These are phyloP conservation scores for Polymyxa betae DNA, from an alignment of 208 protist species.

Conservation along the genomic window DNA sequence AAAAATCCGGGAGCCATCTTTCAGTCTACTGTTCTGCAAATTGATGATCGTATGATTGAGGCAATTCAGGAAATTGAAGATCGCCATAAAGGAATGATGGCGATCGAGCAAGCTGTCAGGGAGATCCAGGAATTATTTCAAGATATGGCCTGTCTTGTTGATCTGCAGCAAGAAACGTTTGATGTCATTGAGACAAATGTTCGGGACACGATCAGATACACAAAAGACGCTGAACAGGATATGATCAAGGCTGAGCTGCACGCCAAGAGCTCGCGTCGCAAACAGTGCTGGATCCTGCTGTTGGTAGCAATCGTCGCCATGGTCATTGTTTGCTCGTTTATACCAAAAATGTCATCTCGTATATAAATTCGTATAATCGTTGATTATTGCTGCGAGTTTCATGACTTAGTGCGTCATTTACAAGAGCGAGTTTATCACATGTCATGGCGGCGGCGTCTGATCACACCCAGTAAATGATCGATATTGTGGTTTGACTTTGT, in stretches of 20 bases:
- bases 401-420: no score
- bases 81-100: constrained; percentile 30
- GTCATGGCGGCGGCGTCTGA: no score
- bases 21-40: not conserved
- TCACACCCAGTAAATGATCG: no score
- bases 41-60: not conserved
- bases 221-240: constrained; percentile 44
- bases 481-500: no score
- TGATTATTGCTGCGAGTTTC: no score
- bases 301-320: not conserved
- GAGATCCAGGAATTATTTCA: constrained; percentile 60
- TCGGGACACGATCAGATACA: constrained; percentile 57
- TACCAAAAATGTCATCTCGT: no score
- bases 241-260: constrained; percentile 1
- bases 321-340: not conserved
- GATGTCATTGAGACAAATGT: constrained; percentile 56
- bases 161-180: constrained; percentile 57
- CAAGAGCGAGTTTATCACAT: no score
- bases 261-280: not conserved
- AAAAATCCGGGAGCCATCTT: not conserved
- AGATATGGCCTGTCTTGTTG: constrained; percentile 59
- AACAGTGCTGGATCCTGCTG: not conserved
- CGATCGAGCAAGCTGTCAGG: constrained; percentile 54
- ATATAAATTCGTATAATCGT: no score
- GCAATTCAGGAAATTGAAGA: constrained; percentile 45